These are phyloP conservation scores for Rhynchosporium graminicola DNA, from an alignment of 2,329 filamentous ascomycete genomes.

Conservation along the genomic window DNA sequence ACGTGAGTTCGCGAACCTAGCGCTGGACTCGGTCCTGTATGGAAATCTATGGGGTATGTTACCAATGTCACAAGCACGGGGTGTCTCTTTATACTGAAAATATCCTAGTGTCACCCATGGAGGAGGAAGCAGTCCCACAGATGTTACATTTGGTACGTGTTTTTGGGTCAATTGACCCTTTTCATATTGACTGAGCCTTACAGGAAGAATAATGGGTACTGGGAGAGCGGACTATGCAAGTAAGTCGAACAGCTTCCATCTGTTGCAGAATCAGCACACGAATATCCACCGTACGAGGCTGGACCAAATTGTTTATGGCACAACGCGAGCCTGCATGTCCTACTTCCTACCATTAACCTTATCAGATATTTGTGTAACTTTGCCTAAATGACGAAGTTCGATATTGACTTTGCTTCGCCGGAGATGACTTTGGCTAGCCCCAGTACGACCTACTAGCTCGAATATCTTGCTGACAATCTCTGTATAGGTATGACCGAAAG, in stretches of 20 bases:
- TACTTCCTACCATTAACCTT: too few relatives aligned
- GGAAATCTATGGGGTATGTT: slow-evolving; percentile 10
- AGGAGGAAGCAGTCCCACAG: slow-evolving; percentile 1
- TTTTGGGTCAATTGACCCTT: not conserved
- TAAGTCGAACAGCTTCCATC: not conserved
- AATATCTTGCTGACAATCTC: not conserved
- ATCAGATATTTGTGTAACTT: too few relatives aligned
- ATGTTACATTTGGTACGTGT: slow-evolving; percentile 11
- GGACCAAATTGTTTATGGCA: too few relatives aligned
- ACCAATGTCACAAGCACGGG: not conserved
- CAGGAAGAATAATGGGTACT: slow-evolving; percentile 18
- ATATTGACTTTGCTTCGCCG: too few relatives aligned
- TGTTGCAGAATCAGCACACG: not conserved
- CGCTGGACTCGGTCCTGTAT: slow-evolving; percentile 15
- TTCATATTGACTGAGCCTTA: not conserved
- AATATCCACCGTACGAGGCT: not conserved
- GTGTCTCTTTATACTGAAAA: not conserved
- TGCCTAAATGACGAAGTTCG: too few relatives aligned
- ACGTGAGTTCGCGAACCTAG: not conserved
- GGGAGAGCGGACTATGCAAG: slow-evolving; percentile 13
- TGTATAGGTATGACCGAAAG: not conserved
- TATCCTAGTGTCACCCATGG: slow-evolving; percentile 8
- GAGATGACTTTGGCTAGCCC: too few relatives aligned
- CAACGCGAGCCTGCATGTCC: too few relatives aligned
- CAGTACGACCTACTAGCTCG: too few relatives aligned